Percentiles rank a stretch among this genome's conserved stretches.
These are phyloP conservation scores for Raddia distichophylla DNA, from an alignment of 176 grass and related monocot genomes.

Conservation along the genomic window DNA sequence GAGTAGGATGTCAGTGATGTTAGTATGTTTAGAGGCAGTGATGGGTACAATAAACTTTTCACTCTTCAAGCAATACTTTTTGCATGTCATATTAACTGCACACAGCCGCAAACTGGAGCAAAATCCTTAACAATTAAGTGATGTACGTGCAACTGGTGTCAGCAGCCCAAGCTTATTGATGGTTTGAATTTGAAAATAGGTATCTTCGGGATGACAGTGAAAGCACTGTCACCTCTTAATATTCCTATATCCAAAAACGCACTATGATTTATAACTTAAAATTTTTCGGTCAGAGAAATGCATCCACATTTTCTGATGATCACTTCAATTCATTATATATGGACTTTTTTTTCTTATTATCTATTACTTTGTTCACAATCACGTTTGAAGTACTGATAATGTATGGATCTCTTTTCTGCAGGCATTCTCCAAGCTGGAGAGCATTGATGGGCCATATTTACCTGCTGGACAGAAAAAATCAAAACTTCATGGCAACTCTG, in stretches of 20 bases:
- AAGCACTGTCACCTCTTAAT: background rate
- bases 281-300: background rate
- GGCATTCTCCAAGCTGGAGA: conserved; percentile 52
- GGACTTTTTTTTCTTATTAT: background rate
- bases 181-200: background rate
- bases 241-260: background rate
- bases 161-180: conserved; percentile 1
- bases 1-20: background rate
- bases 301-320: background rate
- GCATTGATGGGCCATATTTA: conserved; percentile 32
- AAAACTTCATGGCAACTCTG: conserved; percentile 36
- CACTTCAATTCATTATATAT: background rate
- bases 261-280: background rate
- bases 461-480: background rate
- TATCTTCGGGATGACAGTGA: background rate
- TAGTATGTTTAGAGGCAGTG: background rate
- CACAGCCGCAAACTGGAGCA: background rate
- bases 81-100: background rate
- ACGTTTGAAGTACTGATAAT: background rate
- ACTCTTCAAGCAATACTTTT: background rate
- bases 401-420: conserved; percentile 31
- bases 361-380: background rate
- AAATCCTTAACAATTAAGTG: background rate
- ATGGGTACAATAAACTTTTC: background rate
- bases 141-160: background rate